phyloP scores from a whole-genome alignment of 192 early-diverging fungal genomes.

The Gonapodya prolifera region DNA sequence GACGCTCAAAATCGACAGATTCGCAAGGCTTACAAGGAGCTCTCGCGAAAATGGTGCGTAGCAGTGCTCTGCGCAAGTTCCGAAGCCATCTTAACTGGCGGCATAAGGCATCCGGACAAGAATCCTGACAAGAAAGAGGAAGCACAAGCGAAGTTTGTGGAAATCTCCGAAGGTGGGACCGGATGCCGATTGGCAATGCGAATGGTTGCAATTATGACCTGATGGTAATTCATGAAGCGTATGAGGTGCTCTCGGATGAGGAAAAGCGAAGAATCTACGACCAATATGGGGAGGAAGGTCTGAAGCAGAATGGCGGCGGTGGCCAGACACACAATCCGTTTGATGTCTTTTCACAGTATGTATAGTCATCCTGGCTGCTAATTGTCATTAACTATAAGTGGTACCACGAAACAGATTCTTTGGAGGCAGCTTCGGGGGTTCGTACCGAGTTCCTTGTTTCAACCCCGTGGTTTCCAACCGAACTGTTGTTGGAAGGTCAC shows the following conservation, averaged over 20 bases:
- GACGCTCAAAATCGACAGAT: conserved; percentile 72
- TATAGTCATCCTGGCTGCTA: conserved; percentile 22
- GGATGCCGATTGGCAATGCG: background rate
- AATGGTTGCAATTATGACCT: background rate
- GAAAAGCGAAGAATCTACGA: conserved; percentile 86
- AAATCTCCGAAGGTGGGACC: conserved; percentile 58
- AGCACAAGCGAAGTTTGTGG: conserved; percentile 78
- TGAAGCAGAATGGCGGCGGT: conserved; percentile 43
- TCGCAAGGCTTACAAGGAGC: conserved; percentile 83
- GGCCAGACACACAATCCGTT: conserved; percentile 80
- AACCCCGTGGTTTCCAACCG: background rate
- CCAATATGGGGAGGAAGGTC: conserved; percentile 90
- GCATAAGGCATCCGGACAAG: conserved; percentile 57
- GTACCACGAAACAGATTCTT: conserved; percentile 12
- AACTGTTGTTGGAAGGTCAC: conserved; percentile 13
- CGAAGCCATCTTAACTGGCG: conserved; percentile 24
- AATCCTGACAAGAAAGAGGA: conserved; percentile 67
- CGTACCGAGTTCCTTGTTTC: background rate
- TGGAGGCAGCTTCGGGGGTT: conserved; percentile 10
- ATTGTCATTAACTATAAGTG: background rate
- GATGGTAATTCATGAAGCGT: conserved; percentile 42
- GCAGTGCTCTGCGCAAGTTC: background rate
- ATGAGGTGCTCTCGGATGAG: conserved; percentile 84
- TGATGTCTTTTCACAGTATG: conserved; percentile 93
- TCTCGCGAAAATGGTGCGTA: conserved; percentile 57